phyloP scores from a whole-genome alignment of 306 rosid species.

The Prunus padus region DNA sequence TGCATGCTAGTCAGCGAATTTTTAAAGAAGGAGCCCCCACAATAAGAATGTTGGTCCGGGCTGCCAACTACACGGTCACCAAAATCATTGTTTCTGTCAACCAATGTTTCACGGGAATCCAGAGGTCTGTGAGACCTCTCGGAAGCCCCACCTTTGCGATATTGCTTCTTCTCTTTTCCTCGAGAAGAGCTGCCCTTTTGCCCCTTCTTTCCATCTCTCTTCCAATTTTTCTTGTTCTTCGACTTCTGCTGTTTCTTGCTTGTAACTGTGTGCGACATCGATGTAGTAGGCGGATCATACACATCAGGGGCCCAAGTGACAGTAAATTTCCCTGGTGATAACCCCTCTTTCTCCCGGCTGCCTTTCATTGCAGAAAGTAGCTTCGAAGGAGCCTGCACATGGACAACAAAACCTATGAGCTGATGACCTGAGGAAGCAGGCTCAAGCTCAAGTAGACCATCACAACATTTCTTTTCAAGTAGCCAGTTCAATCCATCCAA shows the following conservation, averaged over 20 bases:
- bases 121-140: slow-evolving; percentile 28
- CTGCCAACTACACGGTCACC: slow-evolving; percentile 38
- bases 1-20: slow-evolving; percentile 51
- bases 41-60: slow-evolving; percentile 41
- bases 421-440: neutral
- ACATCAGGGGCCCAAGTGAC: slow-evolving; percentile 92
- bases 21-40: slow-evolving; percentile 57
- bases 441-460: neutral
- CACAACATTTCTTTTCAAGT: slow-evolving; percentile 4
- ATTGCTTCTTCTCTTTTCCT: slow-evolving; percentile 64
- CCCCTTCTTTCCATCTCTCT: slow-evolving; percentile 66
- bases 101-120: slow-evolving; percentile 23
- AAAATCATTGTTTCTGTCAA: slow-evolving; percentile 25
- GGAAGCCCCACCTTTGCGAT: slow-evolving; percentile 44
- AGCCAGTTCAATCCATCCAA: neutral
- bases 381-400: slow-evolving; percentile 53
- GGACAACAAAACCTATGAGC: neutral
- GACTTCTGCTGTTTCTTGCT: slow-evolving; percentile 69
- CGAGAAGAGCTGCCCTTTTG: slow-evolving; percentile 51
- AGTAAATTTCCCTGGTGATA: slow-evolving; percentile 35
- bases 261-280: slow-evolving; percentile 49
- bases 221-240: slow-evolving; percentile 55
- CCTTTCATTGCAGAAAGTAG: slow-evolving; percentile 86
- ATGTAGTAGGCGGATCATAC: slow-evolving; percentile 73
- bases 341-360: slow-evolving; percentile 53